Conservation (phyloP, 1,284 basidiomycete species). For the Pterula multifida region DNA sequence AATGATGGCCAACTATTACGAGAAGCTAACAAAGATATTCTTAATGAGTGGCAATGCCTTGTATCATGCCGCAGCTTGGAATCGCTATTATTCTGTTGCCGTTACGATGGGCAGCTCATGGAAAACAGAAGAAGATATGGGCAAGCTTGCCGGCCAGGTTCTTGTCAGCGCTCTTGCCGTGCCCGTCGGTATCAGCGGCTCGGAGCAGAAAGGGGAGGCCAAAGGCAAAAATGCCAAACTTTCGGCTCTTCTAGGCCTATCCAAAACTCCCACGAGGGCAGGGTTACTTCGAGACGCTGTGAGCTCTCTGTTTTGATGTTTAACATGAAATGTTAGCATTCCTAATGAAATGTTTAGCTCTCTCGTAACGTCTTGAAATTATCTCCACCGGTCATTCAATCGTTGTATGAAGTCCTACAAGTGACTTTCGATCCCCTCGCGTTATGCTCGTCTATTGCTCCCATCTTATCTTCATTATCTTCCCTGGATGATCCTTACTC, state of each 20-base stretch:
- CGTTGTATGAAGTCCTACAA: conserved; percentile 87
- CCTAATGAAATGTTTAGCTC: conserved; percentile 31
- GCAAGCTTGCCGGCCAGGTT: conserved; percentile 83
- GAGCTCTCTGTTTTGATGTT: conserved; percentile 20
- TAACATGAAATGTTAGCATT: conserved; percentile 1
- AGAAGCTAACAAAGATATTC: conserved; percentile 96
- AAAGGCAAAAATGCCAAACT: conserved; percentile 72
- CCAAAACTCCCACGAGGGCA: conserved; percentile 78
- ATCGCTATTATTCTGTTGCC: conserved; percentile 67
- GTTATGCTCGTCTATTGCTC: conserved; percentile 75
- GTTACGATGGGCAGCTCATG: conserved; percentile 36
- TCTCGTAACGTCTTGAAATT: conserved; percentile 81
- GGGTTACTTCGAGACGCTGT: conserved; percentile 73
- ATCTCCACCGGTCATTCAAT: conserved; percentile 64
- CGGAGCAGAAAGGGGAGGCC: conserved; percentile 59
- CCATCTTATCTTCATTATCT: conserved; percentile 61
- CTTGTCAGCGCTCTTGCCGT: conserved; percentile 91
- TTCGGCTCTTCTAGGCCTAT: conserved; percentile 79
- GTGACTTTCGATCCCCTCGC: conserved; percentile 92
- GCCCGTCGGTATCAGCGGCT: conserved; percentile 61
- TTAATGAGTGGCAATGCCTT: conserved; percentile 87
- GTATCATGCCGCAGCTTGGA: conserved; percentile 97
- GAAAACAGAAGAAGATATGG: conserved; percentile 69
- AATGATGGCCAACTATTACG: conserved; percentile 99
- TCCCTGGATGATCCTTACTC: conserved; percentile 45